phyloP scores from a whole-genome alignment of 306 rosid species.

The Amphicarpaea edgeworthii region DNA sequence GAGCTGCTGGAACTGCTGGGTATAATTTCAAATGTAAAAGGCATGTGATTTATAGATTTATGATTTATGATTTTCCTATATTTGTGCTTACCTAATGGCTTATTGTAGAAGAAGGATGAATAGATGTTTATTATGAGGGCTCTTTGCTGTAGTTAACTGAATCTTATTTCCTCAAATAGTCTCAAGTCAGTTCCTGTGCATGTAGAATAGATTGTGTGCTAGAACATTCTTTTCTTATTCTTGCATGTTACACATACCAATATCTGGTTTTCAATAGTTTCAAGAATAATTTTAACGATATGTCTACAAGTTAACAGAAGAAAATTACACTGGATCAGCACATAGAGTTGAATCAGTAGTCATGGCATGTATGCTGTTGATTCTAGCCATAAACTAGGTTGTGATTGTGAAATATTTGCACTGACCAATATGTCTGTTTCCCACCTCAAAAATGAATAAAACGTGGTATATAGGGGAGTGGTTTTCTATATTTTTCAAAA shows the following conservation, averaged over 20 bases:
- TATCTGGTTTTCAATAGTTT: not conserved
- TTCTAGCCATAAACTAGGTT: slow-evolving; percentile 13
- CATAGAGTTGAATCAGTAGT: slow-evolving; percentile 10
- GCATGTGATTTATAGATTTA: slow-evolving; percentile 24
- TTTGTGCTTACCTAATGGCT: slow-evolving; percentile 13
- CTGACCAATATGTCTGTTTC: not conserved
- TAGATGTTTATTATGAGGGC: slow-evolving; percentile 19
- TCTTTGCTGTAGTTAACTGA: slow-evolving; percentile 10
- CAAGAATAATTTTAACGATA: not conserved
- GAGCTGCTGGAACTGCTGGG: slow-evolving; percentile 29
- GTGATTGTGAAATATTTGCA: slow-evolving; percentile 21
- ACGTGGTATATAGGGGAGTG: not conserved
- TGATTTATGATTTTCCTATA: slow-evolving; percentile 14
- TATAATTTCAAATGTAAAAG: slow-evolving; percentile 26
- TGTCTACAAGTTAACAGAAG: not conserved
- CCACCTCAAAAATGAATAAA: slow-evolving; percentile 5
- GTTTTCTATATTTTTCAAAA: not conserved
- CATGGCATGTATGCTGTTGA: not conserved
- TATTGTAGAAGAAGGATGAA: slow-evolving; percentile 29
- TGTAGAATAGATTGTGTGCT: not conserved
- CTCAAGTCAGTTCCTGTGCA: slow-evolving; percentile 28
- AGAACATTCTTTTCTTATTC: slow-evolving; percentile 10
- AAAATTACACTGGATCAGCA: slow-evolving; percentile 27
- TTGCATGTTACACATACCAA: slow-evolving; percentile 8
- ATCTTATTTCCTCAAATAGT: not conserved